Evolutionary conservation across 139 green algal genomes (phyloP), one percentile per base, ranked within the genome.

Genomic region (Coelastrella sp.): DNA sequence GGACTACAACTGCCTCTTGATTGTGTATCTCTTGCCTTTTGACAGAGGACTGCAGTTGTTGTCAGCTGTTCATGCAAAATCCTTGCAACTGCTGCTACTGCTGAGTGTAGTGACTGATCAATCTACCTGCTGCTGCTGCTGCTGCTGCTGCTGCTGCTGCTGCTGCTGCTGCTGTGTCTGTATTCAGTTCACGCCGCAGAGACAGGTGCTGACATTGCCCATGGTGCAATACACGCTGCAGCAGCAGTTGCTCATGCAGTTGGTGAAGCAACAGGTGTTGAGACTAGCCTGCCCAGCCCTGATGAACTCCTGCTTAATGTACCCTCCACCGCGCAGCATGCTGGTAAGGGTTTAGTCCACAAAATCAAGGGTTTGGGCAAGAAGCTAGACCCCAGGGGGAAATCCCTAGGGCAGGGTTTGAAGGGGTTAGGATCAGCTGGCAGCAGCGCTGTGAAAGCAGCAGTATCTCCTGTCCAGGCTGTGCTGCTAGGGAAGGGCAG

Each of bases 191-290:
- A 69, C 53, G 75, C 38, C 9, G 75, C 75, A 41, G 75, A 82
- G 34, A 60, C 53, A 23, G 75, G 53, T 23, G 51, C 53, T 25
- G 35, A 27, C 5, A n/a, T 82, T 11, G 75, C 75, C 2, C 35
- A 51, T 40, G 66, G 43, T 60, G 48, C 73, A 30, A 34, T n/a
- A n/a, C 73, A 81, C 21, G 50, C 50, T 11, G 73, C 73, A 25
- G 60, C 73, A 34, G 17, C 48, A 35, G 73, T 67, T 5, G 73
- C 73, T 5, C 73, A 81, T 51, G 50, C 35, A 25, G 73, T 81
- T 27, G 73, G 45, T 30, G 11, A 25, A 7, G 41, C 50, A 35
- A 50, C 73, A 35, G 73, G 73, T 25, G 73, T 81, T 32, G 73
- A 45, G 32, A 81, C 73, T 11, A 43, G 15, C 5, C 73, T 81